Evolutionary conservation across 2,329 filamentous ascomycete genomes (phyloP).

Genomic region (Rugonectria rugulosa): DNA sequence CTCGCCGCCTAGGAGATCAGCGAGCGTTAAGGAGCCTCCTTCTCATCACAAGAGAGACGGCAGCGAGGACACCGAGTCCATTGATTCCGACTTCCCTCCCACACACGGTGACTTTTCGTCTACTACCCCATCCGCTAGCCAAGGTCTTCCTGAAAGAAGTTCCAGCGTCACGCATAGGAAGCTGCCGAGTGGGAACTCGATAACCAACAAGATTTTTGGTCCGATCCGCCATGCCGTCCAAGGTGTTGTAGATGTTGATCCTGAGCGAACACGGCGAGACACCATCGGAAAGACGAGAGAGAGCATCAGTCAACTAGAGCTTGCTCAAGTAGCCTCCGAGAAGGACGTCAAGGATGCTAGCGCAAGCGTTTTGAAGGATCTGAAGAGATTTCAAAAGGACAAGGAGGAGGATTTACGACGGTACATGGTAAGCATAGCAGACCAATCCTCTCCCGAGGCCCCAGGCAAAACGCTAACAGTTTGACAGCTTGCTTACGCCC

Average conservation of each 20-base stretch:
- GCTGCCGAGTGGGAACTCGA: slow-evolving; percentile 84
- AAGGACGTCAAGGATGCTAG: slow-evolving; percentile 95
- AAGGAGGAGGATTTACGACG: slow-evolving; percentile 93
- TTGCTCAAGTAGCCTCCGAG: slow-evolving; percentile 86
- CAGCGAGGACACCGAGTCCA: slow-evolving; percentile 83
- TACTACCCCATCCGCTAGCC: slow-evolving; percentile 74
- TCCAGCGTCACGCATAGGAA: slow-evolving; percentile 71
- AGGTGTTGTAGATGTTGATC: slow-evolving; percentile 94
- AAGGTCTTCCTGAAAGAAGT: slow-evolving; percentile 70
- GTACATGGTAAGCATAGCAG: slow-evolving; percentile 81
- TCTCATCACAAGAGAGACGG: slow-evolving; percentile 62
- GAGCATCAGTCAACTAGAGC: slow-evolving; percentile 83
- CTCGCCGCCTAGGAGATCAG: slow-evolving; percentile 70
- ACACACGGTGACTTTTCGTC: slow-evolving; percentile 76
- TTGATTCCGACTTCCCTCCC: slow-evolving; percentile 95
- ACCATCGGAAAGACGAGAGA: slow-evolving; percentile 96
- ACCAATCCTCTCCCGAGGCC: background rate
- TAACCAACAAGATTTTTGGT: slow-evolving; percentile 93
- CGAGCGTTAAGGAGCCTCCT: slow-evolving; percentile 60
- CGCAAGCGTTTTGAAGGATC: slow-evolving; percentile 83
- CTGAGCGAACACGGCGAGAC: slow-evolving; percentile 89
- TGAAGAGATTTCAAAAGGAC: slow-evolving; percentile 91
- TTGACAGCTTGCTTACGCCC: slow-evolving; percentile 83
- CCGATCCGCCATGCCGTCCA: slow-evolving; percentile 95
- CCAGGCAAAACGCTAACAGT: slow-evolving; percentile 31